Conservation (phyloP, 2,329 filamentous ascomycete species). For the Calonectria crousiana region DNA sequence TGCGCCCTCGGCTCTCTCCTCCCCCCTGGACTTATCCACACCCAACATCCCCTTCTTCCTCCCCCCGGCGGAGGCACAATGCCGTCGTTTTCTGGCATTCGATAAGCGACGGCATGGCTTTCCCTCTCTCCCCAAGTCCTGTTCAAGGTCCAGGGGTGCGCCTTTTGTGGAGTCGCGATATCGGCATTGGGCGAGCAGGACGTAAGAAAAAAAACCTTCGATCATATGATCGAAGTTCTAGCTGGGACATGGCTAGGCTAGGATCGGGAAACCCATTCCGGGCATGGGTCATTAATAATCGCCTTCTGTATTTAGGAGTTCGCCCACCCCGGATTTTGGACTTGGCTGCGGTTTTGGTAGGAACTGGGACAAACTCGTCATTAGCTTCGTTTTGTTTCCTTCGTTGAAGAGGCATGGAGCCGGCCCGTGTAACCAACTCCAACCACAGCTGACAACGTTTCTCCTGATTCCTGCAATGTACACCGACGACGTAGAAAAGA, state of each 20-base stretch:
- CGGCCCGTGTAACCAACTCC: slow-evolving; percentile 9
- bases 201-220: slow-evolving; percentile 1
- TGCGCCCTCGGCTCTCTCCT: background rate
- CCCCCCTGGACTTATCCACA: background rate
- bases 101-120: slow-evolving; percentile 7
- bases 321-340: slow-evolving; percentile 9
- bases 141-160: background rate
- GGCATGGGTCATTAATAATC: slow-evolving; percentile 11
- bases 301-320: slow-evolving; percentile 34
- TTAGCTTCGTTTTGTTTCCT: background rate
- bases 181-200: slow-evolving; percentile 12
- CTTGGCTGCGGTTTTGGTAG: background rate
- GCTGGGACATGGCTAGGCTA: background rate
- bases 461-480: slow-evolving; percentile 27
- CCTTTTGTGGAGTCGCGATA: slow-evolving; percentile 25
- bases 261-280: background rate
- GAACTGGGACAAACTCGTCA: background rate
- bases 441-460: background rate
- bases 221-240: background rate
- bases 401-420: slow-evolving; percentile 21
- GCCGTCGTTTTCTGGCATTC: background rate
- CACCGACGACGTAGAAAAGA: slow-evolving; percentile 37
- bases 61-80: slow-evolving; percentile 13
- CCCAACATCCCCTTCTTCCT: background rate
- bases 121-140: background rate